These are phyloP conservation scores for Neohortaea acidophila DNA, from an alignment of 495 filamentous ascomycete genomes.

Conservation along the genomic window DNA sequence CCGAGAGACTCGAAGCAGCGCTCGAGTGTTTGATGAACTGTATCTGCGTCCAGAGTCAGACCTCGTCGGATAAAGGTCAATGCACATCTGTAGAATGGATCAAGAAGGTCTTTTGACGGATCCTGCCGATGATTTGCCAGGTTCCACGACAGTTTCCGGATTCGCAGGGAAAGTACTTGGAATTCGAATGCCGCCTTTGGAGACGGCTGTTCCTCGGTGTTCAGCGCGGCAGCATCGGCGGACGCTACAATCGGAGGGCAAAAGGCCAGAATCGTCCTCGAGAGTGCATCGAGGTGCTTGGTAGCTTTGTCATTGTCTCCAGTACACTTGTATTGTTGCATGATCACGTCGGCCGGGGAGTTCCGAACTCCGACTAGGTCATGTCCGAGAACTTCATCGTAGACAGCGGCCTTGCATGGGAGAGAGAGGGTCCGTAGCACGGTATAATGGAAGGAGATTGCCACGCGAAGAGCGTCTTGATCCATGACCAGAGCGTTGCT, in stretches of 20 bases:
- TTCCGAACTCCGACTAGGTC: conserved; percentile 34
- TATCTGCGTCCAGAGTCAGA: background rate
- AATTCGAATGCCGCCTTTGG: conserved; percentile 46
- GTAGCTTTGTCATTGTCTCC: conserved; percentile 39
- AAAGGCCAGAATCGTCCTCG: conserved; percentile 50
- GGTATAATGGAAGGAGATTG: conserved; percentile 29
- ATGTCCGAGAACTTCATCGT: conserved; percentile 22
- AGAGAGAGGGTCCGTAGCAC: conserved; percentile 35
- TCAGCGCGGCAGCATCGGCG: conserved; percentile 34
- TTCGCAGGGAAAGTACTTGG: conserved; percentile 51
- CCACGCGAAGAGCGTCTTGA: conserved; percentile 19
- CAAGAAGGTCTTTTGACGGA: conserved; percentile 49
- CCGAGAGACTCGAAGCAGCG: background rate
- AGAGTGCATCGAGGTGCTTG: conserved; percentile 52
- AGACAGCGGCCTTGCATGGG: conserved; percentile 24
- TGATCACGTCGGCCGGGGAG: conserved; percentile 53
- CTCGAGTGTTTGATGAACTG: background rate
- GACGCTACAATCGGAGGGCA: conserved; percentile 40
- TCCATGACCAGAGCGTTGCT: background rate
- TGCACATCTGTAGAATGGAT: conserved; percentile 53
- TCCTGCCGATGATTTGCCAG: conserved; percentile 54
- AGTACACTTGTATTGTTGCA: conserved; percentile 33
- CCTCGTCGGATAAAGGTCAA: conserved; percentile 32
- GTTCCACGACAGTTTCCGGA: conserved; percentile 55
- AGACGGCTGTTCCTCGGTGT: conserved; percentile 37